These are phyloP conservation scores for Triangularia setosa DNA, from an alignment of 2,329 filamentous ascomycete genomes.

Conservation along the genomic window DNA sequence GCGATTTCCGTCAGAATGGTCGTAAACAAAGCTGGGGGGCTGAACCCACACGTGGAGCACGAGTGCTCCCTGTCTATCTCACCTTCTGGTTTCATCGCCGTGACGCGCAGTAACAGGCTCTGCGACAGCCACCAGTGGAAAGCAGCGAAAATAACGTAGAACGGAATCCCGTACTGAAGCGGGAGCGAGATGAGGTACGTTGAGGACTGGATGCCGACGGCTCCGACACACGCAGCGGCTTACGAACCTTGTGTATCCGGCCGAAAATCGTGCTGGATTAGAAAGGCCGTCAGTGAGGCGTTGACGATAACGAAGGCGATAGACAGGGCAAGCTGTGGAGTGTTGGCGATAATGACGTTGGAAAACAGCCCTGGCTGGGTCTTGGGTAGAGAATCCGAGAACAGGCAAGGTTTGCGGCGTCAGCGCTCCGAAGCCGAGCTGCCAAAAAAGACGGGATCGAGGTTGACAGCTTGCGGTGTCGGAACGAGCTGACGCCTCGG, in stretches of 20 bases:
- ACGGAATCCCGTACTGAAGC: slow-evolving; percentile 39
- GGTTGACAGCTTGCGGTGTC: slow-evolving; percentile 14
- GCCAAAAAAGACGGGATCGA: slow-evolving; percentile 24
- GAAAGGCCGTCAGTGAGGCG: slow-evolving; percentile 10
- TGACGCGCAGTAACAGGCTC: too few species aligned
- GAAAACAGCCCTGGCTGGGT: slow-evolving; percentile 30
- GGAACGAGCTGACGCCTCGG: neutral
- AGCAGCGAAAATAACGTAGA: neutral
- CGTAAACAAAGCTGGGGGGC: too few species aligned
- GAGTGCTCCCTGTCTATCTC: too few species aligned
- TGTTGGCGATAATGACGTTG: slow-evolving; percentile 41
- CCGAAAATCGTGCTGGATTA: too few species aligned
- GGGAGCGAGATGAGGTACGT: slow-evolving; percentile 45
- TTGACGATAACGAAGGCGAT: slow-evolving; percentile 45
- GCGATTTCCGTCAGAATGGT: too few species aligned
- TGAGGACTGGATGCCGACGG: slow-evolving; percentile 38
- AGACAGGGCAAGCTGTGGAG: slow-evolving; percentile 44
- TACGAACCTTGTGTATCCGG: too few species aligned
- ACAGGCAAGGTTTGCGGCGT: slow-evolving; percentile 29
- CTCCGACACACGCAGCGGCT: slow-evolving; percentile 35
- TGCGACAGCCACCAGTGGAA: neutral
- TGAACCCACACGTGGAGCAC: too few species aligned
- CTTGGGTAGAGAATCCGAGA: slow-evolving; percentile 24
- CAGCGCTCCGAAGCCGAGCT: slow-evolving; percentile 31
- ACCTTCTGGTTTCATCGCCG: too few species aligned